Conservation (phyloP, 2,329 filamentous ascomycete genomes). For the Colletotrichum nymphaeae region DNA sequence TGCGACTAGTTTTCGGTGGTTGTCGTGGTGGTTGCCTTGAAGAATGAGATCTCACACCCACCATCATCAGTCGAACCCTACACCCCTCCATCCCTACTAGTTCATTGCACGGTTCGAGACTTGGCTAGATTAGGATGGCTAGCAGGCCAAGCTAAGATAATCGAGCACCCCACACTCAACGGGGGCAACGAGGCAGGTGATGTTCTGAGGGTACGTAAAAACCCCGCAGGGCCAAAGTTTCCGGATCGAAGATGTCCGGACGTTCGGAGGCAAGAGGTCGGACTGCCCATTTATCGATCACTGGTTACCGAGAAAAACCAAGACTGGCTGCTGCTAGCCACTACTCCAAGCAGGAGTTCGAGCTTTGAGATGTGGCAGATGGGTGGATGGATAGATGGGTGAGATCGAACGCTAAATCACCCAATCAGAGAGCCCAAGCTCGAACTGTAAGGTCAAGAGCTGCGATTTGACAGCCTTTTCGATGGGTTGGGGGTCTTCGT, state of each 20-base stretch:
- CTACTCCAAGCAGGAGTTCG: not conserved
- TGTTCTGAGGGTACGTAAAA: conserved; percentile 13
- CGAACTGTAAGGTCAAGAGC: not conserved
- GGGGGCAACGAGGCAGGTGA: conserved; percentile 21
- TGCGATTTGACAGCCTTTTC: conserved; percentile 14
- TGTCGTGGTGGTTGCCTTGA: not conserved
- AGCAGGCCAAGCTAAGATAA: conserved; percentile 14
- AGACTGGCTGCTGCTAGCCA: not conserved
- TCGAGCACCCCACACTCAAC: conserved; percentile 23
- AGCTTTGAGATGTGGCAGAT: conserved; percentile 6
- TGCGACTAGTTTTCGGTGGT: conserved; percentile 4
- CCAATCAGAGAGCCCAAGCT: not conserved
- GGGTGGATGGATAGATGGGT: conserved; percentile 16
- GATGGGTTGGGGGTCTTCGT: conserved; percentile 11
- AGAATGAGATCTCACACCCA: conserved; percentile 16
- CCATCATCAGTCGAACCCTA: not conserved
- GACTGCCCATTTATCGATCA: not conserved
- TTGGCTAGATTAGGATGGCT: conserved; percentile 30
- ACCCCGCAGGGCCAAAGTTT: conserved; percentile 13
- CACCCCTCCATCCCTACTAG: conserved; percentile 33
- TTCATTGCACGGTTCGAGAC: conserved; percentile 28
- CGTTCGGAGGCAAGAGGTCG: not conserved
- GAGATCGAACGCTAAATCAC: not conserved
- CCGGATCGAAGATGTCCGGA: not conserved
- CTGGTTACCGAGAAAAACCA: not conserved